Percentiles rank a stretch among this genome's conserved stretches.
Evolutionary conservation across 495 filamentous ascomycete genomes (phyloP).

Genomic region (Monascus purpureus): DNA sequence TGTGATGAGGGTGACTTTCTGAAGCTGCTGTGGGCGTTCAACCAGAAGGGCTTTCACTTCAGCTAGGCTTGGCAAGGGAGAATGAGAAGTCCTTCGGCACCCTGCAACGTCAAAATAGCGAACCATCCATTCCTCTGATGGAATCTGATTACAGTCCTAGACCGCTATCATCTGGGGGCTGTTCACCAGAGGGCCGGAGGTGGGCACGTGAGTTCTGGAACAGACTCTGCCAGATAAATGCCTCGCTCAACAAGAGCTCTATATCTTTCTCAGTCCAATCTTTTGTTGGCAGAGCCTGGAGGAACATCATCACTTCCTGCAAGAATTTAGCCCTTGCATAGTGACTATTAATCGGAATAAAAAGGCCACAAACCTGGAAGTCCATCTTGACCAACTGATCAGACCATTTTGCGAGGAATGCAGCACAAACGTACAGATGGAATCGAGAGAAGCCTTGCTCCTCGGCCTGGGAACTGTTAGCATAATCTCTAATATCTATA

Average conservation of each 20-base stretch:
- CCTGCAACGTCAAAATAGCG: not conserved
- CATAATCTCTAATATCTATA: not conserved
- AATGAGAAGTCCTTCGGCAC: conserved; percentile 1
- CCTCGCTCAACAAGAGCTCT: conserved; percentile 86
- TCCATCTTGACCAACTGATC: conserved; percentile 94
- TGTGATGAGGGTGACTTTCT: conserved; percentile 89
- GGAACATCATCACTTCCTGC: conserved; percentile 97
- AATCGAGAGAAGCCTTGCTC: conserved; percentile 97
- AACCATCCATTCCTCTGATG: conserved; percentile 10
- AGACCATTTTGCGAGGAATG: conserved; percentile 98
- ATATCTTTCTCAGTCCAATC: conserved; percentile 97
- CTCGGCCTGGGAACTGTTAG: conserved; percentile 54
- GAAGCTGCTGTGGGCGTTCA: conserved; percentile 60
- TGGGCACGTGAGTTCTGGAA: conserved; percentile 83
- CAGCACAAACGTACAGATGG: conserved; percentile 95
- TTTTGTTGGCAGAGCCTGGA: conserved; percentile 87
- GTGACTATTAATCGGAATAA: not conserved
- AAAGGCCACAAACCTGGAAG: conserved; percentile 43
- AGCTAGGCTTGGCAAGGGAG: conserved; percentile 33
- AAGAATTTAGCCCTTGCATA: conserved; percentile 5
- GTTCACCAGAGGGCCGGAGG: conserved; percentile 40
- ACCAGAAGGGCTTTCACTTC: conserved; percentile 88
- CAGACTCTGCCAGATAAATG: conserved; percentile 89
- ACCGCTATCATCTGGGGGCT: conserved; percentile 25
- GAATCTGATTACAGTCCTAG: conserved; percentile 28